Base-by-base conservation (phyloP, 2,329 filamentous ascomycete genomes). In the Fusarium decemcellulare region DNA sequence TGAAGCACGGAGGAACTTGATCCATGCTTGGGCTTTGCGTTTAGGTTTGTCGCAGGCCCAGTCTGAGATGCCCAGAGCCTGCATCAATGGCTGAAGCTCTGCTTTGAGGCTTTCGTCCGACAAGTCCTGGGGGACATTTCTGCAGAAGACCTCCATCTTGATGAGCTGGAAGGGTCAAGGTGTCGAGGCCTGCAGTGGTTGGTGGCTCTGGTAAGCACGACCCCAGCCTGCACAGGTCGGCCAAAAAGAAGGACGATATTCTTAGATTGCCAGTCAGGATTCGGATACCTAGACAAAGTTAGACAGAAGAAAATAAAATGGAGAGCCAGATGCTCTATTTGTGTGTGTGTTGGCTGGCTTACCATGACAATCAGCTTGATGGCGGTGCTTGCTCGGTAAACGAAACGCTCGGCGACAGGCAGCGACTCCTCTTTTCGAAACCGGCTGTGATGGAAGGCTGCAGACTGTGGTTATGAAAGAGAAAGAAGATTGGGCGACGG, bases 91-190 rank as follows among this genome's bases (percentile, higher is more conserved):
- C 15, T 70, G 55, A 2, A 89, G 77, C 52, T 83, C 81, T 0
- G 57, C 70, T 11, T 70, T 73, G 10, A 88, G 73, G 8, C 68
- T 70, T 0, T 79, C 70, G 3, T 83, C 78, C 10, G 79, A 76
- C 32, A 87, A 68, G 30, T 80, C 75, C 10, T 54, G 32, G 2
- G 85, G 85, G 14, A 88, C 77, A 11, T 82, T 81, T 14, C 56
- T 65, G 34, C 88, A 70, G 37, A 82, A 82, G 11, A 85, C 80
- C 64, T 88, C 85, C 82, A 88, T 87, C 5, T 23, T 59, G 9
- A 10, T 14, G 7, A 10, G 14, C 5, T 39, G 10, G 2, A 7
- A 23, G 50, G 8, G 18, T 37, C 16, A 6, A 7, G 5, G n/a
- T 30, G 23, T 42, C 14, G 6, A 12, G 9, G 40, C 9, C 12